Base-by-base conservation (phyloP, 225 moss, liverwort and hornwort species). In the Pseudisothecium myosuroides region DNA sequence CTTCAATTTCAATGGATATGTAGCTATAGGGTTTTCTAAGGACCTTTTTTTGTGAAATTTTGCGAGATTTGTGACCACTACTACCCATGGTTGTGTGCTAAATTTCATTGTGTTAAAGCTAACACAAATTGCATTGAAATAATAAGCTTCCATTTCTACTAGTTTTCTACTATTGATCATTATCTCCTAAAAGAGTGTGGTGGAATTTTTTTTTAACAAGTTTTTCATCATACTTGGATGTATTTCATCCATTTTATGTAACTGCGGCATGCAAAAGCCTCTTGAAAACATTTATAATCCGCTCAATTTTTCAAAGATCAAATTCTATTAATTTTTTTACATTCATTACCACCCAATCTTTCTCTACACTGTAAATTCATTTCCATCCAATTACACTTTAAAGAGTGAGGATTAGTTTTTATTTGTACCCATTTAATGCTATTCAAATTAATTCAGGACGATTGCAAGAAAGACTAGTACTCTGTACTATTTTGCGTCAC, bases 291-390 rank as follows among this genome's bases (percentile, higher is more conserved):
- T 45, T 74, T 3, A 45, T 29, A 74, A 45, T 29, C 28, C 5
- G 47, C 6, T 17, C 0, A 47, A 0, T 10, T 11, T 18, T 2
- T 47, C 1, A 17, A 0, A 45, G 28, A 17, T 45, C 45, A 17
- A 73, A 10, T 73, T 73, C 10, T 45, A 17, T 9, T 47, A 47
- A 74, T n/a, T 6, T 29, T 72, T 19, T 18, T 19, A 74, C 11
- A 47, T 74, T 74, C 29, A 6, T 29, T 74, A 29, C 47, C 4
- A 11, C 4, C 45, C 7, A 47, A 18, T 47, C 16, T 17, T 73
- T 29, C 10, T 10, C 10, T 28, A 28, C 1, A 72, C 28, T 45
- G 2, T 16, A 28, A 73, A 28, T 17, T 45, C 6, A 72, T 72
- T 43, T 71, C 43, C 72, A 72, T 72, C 15, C 9, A 71, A 41